A percentile compares a stretch with the other conserved stretches of the same genome.
These are phyloP conservation scores for Sonneratia caseolaris DNA, from an alignment of 345 rosid species.

Conservation along the genomic window DNA sequence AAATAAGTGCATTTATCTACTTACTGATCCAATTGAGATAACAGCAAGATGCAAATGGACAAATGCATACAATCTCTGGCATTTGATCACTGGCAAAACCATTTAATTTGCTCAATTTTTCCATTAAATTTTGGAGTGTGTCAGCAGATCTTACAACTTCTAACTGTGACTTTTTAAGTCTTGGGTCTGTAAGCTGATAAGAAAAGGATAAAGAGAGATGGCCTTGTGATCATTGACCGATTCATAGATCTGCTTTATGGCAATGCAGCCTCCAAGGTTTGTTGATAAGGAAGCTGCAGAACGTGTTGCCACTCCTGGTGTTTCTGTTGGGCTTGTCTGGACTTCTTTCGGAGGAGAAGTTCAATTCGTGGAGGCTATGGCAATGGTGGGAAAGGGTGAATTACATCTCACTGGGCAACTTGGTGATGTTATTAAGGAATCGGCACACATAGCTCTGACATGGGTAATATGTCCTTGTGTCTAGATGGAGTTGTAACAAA, in stretches of 20 bases:
- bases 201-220: not conserved
- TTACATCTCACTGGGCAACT: constrained; percentile 96
- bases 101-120: not conserved
- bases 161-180: not conserved
- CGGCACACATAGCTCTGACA: constrained; percentile 94
- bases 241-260: not conserved
- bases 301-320: constrained; percentile 89
- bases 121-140: not conserved
- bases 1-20: not conserved
- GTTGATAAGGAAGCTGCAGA: constrained; percentile 94
- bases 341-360: constrained; percentile 98
- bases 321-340: constrained; percentile 97
- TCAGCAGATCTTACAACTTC: not conserved
- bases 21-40: not conserved
- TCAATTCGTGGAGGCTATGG: constrained; percentile 89
- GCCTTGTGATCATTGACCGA: not conserved
- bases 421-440: constrained; percentile 97
- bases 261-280: constrained; percentile 83
- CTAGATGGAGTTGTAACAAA: not conserved
- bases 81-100: not conserved
- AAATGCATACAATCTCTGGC: not conserved
- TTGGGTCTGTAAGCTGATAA: not conserved
- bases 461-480: constrained; percentile 48
- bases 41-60: not conserved
- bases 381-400: constrained; percentile 89